Evolutionary conservation across 2,329 filamentous ascomycete genomes (phyloP).

Genomic region (Huntiella abstrusa): DNA sequence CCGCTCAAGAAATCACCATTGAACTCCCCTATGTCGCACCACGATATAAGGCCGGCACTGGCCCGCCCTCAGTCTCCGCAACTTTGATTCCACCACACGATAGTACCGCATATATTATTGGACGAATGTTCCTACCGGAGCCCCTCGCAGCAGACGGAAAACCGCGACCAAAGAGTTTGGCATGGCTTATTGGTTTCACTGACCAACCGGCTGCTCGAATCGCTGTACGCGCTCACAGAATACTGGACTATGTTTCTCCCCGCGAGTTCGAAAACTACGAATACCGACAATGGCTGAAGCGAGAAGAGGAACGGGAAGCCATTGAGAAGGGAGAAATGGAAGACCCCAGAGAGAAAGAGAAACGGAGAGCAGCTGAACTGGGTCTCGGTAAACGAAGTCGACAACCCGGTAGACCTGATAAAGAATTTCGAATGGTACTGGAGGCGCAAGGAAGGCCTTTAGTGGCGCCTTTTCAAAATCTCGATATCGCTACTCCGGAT

Average conservation of each 20-base stretch:
- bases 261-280: slow-evolving; percentile 38
- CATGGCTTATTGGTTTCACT: slow-evolving; percentile 35
- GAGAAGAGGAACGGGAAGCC: slow-evolving; percentile 22
- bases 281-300: slow-evolving; percentile 23
- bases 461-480: too few species aligned
- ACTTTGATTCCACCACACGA: slow-evolving; percentile 29
- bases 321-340: slow-evolving; percentile 14
- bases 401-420: background rate
- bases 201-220: slow-evolving; percentile 31
- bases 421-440: background rate
- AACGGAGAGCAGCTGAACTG: background rate
- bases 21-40: slow-evolving; percentile 14
- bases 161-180: slow-evolving; percentile 25
- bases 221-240: slow-evolving; percentile 26
- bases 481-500: background rate
- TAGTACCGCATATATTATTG: slow-evolving; percentile 36
- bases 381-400: background rate
- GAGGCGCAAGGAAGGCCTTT: background rate
- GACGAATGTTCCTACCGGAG: slow-evolving; percentile 29
- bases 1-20: slow-evolving; percentile 7
- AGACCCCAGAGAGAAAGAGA: background rate
- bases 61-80: slow-evolving; percentile 28
- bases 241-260: slow-evolving; percentile 41
- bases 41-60: slow-evolving; percentile 26
- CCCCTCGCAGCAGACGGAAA: slow-evolving; percentile 19